Base-by-base conservation (phyloP, 768 basidiomycete species). In the Russula abietina region DNA sequence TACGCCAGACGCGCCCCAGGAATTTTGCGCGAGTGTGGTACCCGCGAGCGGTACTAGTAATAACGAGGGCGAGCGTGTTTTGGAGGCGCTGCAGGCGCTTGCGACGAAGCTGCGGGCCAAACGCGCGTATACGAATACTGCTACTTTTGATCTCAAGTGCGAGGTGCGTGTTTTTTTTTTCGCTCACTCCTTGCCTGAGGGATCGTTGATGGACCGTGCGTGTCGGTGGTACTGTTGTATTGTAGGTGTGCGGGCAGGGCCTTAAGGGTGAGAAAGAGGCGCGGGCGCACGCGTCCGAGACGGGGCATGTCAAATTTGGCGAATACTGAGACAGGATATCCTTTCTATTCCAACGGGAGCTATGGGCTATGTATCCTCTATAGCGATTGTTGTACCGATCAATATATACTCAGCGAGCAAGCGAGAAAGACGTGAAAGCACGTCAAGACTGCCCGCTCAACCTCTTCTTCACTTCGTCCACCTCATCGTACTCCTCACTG, bases 201-300 rank as follows among this genome's bases (percentile, higher is more conserved):
- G 51, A 55, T 28, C 4, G 57, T 52, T 65, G 30, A 45, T 43
- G 49, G 50, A 59, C 57, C 59, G 22, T 60, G 24, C 55, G 52
- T 46, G 60, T 60, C 57, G 55, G n/a, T 30, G 12, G 30, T 22
- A 19, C 4, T 41, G 0, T 9, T 11, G 6, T 50, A 3, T 9
- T 11, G 6, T 50, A 93, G 85, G 78, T 88, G 55, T 98, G 95
- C 70, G 84, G 88, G 19, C 79, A 85, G 69, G 93, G 91, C 0
- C 75, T 98, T 67, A 95, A 88, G 68, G 96, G 96, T 38, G 95
- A 98, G 77, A 98, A 94, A 70, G 94, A 86, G 64, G 96, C 96
- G 1, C 83, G 91, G 39, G 81, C 82, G 52, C 96, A 98, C 72
- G 96, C 96, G 5, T 82, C 82, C 69, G 78, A 84, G 73, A 97